A percentile compares a stretch with the other conserved stretches of the same genome.
Evolutionary conservation across 2,329 filamentous ascomycete genomes (phyloP).

Genomic region (Trichoderma afroharzianum): DNA sequence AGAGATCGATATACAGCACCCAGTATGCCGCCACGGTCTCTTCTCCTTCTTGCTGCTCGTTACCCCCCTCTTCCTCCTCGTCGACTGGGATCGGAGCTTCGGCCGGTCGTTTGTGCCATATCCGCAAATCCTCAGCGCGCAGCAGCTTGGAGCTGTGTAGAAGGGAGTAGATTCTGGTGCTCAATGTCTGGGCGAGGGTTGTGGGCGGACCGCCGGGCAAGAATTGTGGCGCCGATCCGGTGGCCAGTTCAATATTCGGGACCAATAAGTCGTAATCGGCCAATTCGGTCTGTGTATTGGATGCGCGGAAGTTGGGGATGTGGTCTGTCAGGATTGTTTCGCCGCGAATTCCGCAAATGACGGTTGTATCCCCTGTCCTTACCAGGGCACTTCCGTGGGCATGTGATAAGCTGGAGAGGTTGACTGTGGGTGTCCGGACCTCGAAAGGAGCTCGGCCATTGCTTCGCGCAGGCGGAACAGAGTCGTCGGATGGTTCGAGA

Average conservation of each 20-base stretch:
- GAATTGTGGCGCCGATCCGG: slow-evolving; percentile 82
- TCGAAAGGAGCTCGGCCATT: slow-evolving; percentile 73
- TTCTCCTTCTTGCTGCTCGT: slow-evolving; percentile 30
- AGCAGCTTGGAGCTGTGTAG: slow-evolving; percentile 70
- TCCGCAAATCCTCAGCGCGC: slow-evolving; percentile 63
- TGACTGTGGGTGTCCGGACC: slow-evolving; percentile 69
- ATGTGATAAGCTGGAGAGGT: slow-evolving; percentile 81
- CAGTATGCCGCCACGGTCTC: slow-evolving; percentile 77
- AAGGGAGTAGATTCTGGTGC: slow-evolving; percentile 72
- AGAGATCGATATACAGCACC: slow-evolving; percentile 91
- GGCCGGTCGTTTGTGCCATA: slow-evolving; percentile 59
- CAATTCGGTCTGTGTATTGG: slow-evolving; percentile 45
- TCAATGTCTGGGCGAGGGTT: slow-evolving; percentile 77
- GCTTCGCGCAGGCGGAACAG: slow-evolving; percentile 59
- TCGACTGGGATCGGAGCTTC: slow-evolving; percentile 47
- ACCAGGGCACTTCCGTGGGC: slow-evolving; percentile 88
- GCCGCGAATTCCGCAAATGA: slow-evolving; percentile 87
- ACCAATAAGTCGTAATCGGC: slow-evolving; percentile 72
- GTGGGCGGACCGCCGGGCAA: slow-evolving; percentile 80
- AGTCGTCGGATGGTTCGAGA: slow-evolving; percentile 59
- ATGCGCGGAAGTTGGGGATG: slow-evolving; percentile 62
- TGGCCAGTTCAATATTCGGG: slow-evolving; percentile 89
- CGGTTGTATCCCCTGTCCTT: slow-evolving; percentile 82
- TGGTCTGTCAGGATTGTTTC: slow-evolving; percentile 76
- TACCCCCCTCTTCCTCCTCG: slow-evolving; percentile 35